Evolutionary conservation across 2,329 filamentous ascomycete species (phyloP).

Genomic region (Ilyonectria mors-panacis): DNA sequence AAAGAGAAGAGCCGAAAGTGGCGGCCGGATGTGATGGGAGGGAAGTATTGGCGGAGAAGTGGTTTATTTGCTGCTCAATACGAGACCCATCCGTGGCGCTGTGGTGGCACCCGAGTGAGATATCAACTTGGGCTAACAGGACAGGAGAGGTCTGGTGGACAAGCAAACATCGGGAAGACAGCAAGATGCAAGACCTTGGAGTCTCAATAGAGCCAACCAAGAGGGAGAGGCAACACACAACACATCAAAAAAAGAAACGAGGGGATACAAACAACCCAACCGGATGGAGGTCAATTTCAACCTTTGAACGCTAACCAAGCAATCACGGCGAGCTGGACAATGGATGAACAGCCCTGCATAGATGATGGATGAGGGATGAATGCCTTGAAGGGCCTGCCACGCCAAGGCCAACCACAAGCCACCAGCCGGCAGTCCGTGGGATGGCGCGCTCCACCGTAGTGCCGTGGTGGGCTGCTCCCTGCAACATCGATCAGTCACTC

Average conservation of each 20-base stretch:
- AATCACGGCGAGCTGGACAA: constrained; percentile 20
- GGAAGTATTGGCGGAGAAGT: constrained; percentile 19
- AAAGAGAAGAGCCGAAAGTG: constrained; percentile 1
- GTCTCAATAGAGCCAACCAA: constrained; percentile 16
- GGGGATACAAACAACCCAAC: background rate
- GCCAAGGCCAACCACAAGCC: constrained; percentile 38
- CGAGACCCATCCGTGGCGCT: constrained; percentile 35
- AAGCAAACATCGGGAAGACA: constrained; percentile 17
- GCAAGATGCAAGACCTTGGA: constrained; percentile 7
- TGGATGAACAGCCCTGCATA: constrained; percentile 36
- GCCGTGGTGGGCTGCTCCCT: constrained; percentile 24
- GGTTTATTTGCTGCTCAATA: constrained; percentile 38
- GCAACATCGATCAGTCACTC: constrained; percentile 22
- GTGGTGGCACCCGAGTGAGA: constrained; percentile 42
- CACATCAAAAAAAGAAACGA: constrained; percentile 7
- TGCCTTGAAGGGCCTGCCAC: constrained; percentile 24
- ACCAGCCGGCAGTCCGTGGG: constrained; percentile 32
- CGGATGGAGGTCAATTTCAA: constrained; percentile 16
- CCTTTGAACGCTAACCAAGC: constrained; percentile 9
- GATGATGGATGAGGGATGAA: constrained; percentile 19
- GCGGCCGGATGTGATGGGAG: constrained; percentile 30
- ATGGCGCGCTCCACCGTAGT: constrained; percentile 26
- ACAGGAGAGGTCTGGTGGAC: constrained; percentile 41
- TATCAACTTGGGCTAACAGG: constrained; percentile 33
- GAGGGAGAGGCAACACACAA: constrained; percentile 10